Evolutionary conservation across 129 eudicot species (phyloP).

Genomic region (Sambucus nigra): DNA sequence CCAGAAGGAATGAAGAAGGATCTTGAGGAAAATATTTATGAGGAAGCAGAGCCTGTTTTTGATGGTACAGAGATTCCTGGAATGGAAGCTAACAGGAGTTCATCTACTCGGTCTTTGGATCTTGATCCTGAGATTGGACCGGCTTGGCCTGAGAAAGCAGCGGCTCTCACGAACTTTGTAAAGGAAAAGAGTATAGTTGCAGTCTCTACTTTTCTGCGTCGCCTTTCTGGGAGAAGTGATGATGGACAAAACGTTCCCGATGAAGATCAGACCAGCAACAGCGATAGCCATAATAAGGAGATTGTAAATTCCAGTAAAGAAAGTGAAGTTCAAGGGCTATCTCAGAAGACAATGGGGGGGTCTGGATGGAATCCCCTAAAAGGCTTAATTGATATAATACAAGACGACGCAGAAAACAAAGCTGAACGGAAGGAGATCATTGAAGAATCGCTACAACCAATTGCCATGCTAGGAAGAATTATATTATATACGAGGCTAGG

Average conservation of each 20-base stretch:
- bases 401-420: constrained; percentile 23
- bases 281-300: not conserved
- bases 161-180: constrained; percentile 35
- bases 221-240: constrained; percentile 35
- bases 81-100: constrained; percentile 20
- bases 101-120: constrained; percentile 5
- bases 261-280: constrained; percentile 15
- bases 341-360: constrained; percentile 12
- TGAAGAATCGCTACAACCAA: constrained; percentile 24
- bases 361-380: constrained; percentile 32
- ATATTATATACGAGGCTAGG: constrained; percentile 54
- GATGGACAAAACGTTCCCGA: constrained; percentile 21
- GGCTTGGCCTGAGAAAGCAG: constrained; percentile 46
- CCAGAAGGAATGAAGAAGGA: constrained; percentile 8
- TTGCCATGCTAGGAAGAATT: constrained; percentile 49
- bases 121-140: constrained; percentile 10
- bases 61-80: constrained; percentile 41
- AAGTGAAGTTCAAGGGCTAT: constrained; percentile 17
- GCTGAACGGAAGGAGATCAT: constrained; percentile 15
- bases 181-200: constrained; percentile 37
- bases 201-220: constrained; percentile 40
- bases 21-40: constrained; percentile 16
- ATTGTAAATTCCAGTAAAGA: constrained; percentile 11
- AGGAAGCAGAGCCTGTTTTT: constrained; percentile 33
- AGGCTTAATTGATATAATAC: constrained; percentile 25